A percentile compares a stretch with the other conserved stretches of the same genome.
phyloP scores from a whole-genome alignment of 176 grass and related monocot genomes.

The Triticum turgidum region DNA sequence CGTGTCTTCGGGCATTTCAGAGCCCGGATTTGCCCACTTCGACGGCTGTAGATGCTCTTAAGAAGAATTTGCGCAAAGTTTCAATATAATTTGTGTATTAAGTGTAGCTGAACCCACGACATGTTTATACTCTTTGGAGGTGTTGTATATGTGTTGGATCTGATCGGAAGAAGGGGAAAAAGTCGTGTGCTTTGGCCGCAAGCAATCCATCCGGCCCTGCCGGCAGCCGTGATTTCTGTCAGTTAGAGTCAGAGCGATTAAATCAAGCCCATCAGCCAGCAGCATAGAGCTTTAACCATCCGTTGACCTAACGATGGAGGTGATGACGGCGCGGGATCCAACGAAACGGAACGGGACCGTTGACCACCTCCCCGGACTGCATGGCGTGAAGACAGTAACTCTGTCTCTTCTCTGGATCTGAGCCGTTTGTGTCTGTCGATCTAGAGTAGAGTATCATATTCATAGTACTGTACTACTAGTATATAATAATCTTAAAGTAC shows the following conservation, averaged over 20 bases:
- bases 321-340: not conserved
- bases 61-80: no score
- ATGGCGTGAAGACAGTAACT: not conserved
- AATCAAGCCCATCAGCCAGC: not conserved
- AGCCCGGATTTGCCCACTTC: no score
- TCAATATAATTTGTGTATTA: no score
- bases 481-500: not conserved
- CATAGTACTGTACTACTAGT: no score
- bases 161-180: not conserved
- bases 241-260: not conserved
- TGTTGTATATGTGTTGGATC: not conserved
- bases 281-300: not conserved
- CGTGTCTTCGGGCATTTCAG: no score
- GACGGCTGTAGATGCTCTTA: no score
- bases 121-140: no score
- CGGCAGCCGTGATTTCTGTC: not conserved
- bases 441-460: no score
- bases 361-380: not conserved
- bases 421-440: not conserved
- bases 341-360: not conserved
- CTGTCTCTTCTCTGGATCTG: constrained; percentile 12
- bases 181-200: not conserved
- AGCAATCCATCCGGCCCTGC: not conserved
- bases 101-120: no score
- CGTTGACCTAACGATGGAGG: not conserved